Evolutionary conservation across 495 filamentous ascomycete genomes (phyloP).

Genomic region (Paragyromitra xinjiangensis): DNA sequence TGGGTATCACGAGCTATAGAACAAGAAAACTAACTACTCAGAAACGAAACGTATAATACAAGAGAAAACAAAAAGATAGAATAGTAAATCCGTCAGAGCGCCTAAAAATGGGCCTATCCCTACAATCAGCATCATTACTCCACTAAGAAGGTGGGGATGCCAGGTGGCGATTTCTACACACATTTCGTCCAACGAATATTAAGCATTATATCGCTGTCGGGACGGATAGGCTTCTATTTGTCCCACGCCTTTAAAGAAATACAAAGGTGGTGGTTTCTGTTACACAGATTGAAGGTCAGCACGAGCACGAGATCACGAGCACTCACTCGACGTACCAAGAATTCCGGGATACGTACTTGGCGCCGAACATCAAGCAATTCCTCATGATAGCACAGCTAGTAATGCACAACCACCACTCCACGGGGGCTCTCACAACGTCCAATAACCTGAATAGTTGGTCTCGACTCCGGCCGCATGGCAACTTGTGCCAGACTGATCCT

Average conservation of each 20-base stretch:
- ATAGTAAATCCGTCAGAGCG: conserved; percentile 17
- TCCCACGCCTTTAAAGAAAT: conserved; percentile 4
- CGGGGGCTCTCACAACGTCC: conserved; percentile 43
- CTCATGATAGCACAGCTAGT: conserved; percentile 20
- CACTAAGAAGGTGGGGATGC: too few species aligned
- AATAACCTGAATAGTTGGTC: conserved; percentile 47
- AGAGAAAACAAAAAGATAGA: conserved; percentile 21
- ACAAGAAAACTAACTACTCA: conserved; percentile 10
- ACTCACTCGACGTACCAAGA: conserved; percentile 28
- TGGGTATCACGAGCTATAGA: conserved; percentile 23
- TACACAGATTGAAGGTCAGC: conserved; percentile 4
- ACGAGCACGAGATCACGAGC: neutral
- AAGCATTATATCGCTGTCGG: neutral
- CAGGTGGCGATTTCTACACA: neutral
- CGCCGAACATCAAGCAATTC: conserved; percentile 25
- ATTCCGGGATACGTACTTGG: conserved; percentile 25
- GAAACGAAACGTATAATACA: conserved; percentile 38
- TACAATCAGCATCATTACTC: conserved; percentile 9
- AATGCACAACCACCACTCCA: conserved; percentile 42
- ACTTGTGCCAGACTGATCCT: conserved; percentile 49
- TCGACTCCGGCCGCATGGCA: conserved; percentile 51
- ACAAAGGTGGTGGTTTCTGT: conserved; percentile 10
- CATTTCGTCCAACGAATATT: conserved; percentile 20
- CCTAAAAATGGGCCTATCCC: conserved; percentile 3
- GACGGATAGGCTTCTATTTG: conserved; percentile 12